Percentiles rank a stretch among this genome's conserved stretches.
These are phyloP conservation scores for Debaryomycetaceae sp. DNA, from an alignment of 1,139 yeast species.

Conservation along the genomic window DNA sequence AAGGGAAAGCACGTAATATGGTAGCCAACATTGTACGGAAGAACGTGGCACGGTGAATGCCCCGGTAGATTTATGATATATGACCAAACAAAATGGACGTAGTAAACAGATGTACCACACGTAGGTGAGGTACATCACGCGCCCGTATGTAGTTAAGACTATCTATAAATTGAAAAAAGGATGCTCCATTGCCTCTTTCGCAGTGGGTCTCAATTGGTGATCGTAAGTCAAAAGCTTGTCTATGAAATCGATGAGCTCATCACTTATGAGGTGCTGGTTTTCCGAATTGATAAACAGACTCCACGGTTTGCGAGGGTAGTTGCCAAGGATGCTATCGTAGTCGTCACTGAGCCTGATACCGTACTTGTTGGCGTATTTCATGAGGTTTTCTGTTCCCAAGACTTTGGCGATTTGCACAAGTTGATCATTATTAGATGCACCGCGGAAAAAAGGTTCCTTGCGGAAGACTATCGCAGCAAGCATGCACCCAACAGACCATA, in stretches of 20 bases:
- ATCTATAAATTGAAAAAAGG: constrained; percentile 41
- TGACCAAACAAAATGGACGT: too few species aligned
- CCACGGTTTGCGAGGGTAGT: constrained; percentile 70
- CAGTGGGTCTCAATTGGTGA: constrained; percentile 72
- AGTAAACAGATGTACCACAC: too few species aligned
- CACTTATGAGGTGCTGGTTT: constrained; percentile 53
- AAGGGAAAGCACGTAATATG: too few species aligned
- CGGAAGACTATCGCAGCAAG: constrained; percentile 73
- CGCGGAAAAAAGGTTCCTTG: constrained; percentile 76
- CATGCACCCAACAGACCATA: constrained; percentile 84
- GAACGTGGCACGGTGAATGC: too few species aligned
- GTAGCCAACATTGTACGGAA: too few species aligned
- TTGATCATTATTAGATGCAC: constrained; percentile 76
- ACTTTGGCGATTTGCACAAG: constrained; percentile 75
- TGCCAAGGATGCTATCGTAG: constrained; percentile 65
- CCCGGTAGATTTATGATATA: too few species aligned
- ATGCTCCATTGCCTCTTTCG: constrained; percentile 70
- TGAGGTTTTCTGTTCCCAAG: constrained; percentile 67
- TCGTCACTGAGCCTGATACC: constrained; percentile 59
- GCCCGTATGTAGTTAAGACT: not conserved
- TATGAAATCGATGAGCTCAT: constrained; percentile 63
- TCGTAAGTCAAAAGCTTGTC: constrained; percentile 67
- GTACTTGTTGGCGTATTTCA: constrained; percentile 59
- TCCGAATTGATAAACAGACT: constrained; percentile 49
- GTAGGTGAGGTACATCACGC: too few species aligned